Evolutionary conservation across 1,284 basidiomycete genomes (phyloP).

Genomic region (Mycosarcoma mackinlayi): DNA sequence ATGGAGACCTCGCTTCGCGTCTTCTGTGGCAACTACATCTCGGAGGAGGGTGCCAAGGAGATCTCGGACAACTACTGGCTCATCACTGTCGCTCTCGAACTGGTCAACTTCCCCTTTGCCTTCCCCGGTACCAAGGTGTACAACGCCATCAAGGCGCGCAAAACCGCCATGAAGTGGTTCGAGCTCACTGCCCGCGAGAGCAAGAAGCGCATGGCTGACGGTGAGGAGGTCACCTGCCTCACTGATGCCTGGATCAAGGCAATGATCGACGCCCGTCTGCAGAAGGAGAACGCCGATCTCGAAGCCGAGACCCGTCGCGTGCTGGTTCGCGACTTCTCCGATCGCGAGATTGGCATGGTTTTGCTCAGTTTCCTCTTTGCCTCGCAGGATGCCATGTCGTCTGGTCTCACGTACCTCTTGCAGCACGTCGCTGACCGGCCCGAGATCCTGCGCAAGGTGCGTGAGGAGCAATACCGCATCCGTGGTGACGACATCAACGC

Average conservation of each 20-base stretch:
- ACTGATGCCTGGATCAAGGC: slow-evolving; percentile 90
- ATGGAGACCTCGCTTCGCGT: slow-evolving; percentile 97
- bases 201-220: slow-evolving; percentile 85
- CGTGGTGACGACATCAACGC: slow-evolving; percentile 82
- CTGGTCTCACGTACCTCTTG: slow-evolving; percentile 84
- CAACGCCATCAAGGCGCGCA: slow-evolving; percentile 91
- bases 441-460: slow-evolving; percentile 86
- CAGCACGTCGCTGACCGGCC: slow-evolving; percentile 95
- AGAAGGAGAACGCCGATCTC: slow-evolving; percentile 71
- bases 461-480: slow-evolving; percentile 88
- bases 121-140: slow-evolving; percentile 88
- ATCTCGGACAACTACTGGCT: slow-evolving; percentile 96
- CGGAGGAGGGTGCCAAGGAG: slow-evolving; percentile 79
- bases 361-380: slow-evolving; percentile 94
- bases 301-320: slow-evolving; percentile 70
- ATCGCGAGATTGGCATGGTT: slow-evolving; percentile 96
- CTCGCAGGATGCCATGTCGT: slow-evolving; percentile 96
- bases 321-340: slow-evolving; percentile 80
- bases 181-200: slow-evolving; percentile 81
- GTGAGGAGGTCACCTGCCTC: slow-evolving; percentile 86
- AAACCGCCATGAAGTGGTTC: slow-evolving; percentile 85
- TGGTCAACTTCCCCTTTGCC: slow-evolving; percentile 96
- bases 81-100: slow-evolving; percentile 92
- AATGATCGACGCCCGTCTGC: slow-evolving; percentile 74
- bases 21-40: slow-evolving; percentile 91